Conservation (phyloP, 2,329 filamentous ascomycete species). For the Rhinocladiella mackenziei region DNA sequence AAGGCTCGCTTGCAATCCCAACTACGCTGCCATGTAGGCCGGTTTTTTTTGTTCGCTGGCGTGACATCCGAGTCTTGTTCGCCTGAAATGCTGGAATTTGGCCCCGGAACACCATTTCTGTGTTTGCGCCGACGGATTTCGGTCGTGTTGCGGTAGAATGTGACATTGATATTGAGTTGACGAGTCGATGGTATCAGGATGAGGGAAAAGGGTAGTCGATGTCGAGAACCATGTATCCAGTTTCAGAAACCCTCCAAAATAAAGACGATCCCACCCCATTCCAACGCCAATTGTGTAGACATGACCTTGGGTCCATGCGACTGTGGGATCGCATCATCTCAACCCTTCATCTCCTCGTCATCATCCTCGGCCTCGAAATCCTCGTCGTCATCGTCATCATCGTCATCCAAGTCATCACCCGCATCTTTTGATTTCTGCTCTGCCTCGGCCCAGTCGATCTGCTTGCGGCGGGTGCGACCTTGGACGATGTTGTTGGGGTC, state of each 20-base stretch:
- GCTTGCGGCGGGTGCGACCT: constrained; percentile 82
- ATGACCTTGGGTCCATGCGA: too few species aligned
- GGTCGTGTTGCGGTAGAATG: background rate
- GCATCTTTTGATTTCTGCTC: constrained; percentile 78
- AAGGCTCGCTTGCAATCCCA: too few species aligned
- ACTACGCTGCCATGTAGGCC: too few species aligned
- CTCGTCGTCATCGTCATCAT: constrained; percentile 57
- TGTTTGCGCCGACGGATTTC: too few species aligned
- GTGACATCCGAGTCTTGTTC: too few species aligned
- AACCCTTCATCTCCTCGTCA: constrained; percentile 29
- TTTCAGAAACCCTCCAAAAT: background rate
- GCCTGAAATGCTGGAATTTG: too few species aligned
- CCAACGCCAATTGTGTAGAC: too few species aligned
- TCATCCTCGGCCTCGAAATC: constrained; percentile 29
- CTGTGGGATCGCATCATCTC: constrained; percentile 5
- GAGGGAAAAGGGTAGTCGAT: too few species aligned
- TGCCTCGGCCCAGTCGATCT: constrained; percentile 90
- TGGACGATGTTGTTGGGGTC: constrained; percentile 85
- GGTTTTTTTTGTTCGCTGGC: too few species aligned
- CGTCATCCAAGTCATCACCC: constrained; percentile 60
- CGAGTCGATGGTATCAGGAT: background rate
- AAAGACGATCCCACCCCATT: too few species aligned
- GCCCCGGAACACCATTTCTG: too few species aligned
- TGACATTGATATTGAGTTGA: too few species aligned
- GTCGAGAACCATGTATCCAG: background rate